A percentile compares a stretch with the other conserved stretches of the same genome.
phyloP scores from a whole-genome alignment of 2,329 filamentous ascomycete species.

The Diplocarpon mali region DNA sequence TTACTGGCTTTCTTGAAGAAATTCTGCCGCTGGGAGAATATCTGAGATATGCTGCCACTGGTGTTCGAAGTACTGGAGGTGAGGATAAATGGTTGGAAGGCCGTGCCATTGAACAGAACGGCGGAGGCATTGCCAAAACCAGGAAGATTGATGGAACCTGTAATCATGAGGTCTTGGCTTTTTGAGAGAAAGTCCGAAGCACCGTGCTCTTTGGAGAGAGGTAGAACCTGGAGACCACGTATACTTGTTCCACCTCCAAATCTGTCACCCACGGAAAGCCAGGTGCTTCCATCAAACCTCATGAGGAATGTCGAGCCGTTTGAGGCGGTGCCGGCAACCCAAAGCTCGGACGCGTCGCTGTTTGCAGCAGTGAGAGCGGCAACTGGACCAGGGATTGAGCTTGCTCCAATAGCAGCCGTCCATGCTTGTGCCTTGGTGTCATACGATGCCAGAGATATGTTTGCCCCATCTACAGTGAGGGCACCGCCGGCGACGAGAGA shows the following conservation, averaged over 20 bases:
- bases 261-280: slow-evolving; percentile 51
- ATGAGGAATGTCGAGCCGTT: slow-evolving; percentile 67
- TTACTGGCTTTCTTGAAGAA: slow-evolving; percentile 58
- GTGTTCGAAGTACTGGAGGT: slow-evolving; percentile 55
- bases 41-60: slow-evolving; percentile 62
- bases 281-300: slow-evolving; percentile 67
- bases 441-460: slow-evolving; percentile 60
- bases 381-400: slow-evolving; percentile 67
- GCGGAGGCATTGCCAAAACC: slow-evolving; percentile 74
- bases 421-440: slow-evolving; percentile 58
- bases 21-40: slow-evolving; percentile 75
- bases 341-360: slow-evolving; percentile 60
- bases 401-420: slow-evolving; percentile 49
- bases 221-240: slow-evolving; percentile 71
- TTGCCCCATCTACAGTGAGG: slow-evolving; percentile 54
- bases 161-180: slow-evolving; percentile 66
- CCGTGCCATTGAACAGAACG: slow-evolving; percentile 76
- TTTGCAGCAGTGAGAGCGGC: slow-evolving; percentile 66
- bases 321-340: slow-evolving; percentile 63
- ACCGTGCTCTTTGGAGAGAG: slow-evolving; percentile 56
- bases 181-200: slow-evolving; percentile 51
- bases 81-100: slow-evolving; percentile 68
- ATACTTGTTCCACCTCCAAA: slow-evolving; percentile 59
- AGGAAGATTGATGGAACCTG: slow-evolving; percentile 69
- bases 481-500: slow-evolving; percentile 69